Base-by-base conservation (phyloP, 2,329 filamentous ascomycete genomes). In the Aspergillus flavus region DNA sequence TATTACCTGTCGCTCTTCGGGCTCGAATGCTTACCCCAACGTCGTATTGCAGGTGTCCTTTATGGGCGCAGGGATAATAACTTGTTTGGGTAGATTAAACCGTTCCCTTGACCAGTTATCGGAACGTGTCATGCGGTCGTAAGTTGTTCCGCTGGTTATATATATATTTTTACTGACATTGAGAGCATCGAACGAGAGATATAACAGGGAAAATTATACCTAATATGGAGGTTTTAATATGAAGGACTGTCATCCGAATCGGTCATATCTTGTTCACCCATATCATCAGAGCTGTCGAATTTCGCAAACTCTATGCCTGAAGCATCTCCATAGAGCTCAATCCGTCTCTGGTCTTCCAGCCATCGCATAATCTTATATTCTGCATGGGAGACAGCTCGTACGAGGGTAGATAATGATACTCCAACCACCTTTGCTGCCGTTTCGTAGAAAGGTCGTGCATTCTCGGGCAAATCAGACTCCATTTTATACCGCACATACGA, bases 371-470 rank as follows among this genome's bases (percentile, higher is more conserved):
- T 71, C 64, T 72, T 80, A 60, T 73, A 65, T 70, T 89, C 87
- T 0, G 82, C 79, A 41, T 80, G 75, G 53, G 78, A 80, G 0
- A 88, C 85, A 19, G 81, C 83, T 61, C 75, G 76, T 16, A 87
- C 71, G 50, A 89, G 74, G 41, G 80, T 82, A 30, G 81, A 75
- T 53, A 87, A 64, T 12, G 82, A 81, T 39, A 86, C 68, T 7
- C 84, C 86, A 7, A 80, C 80, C 19, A 84, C 70, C 63, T 78
- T 78, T 11, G 85, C 85, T 12, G 80, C 83, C 55, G 81, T 76
- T 62, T 84, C 78, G 68, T 86, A 85, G 62, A 89, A 85, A 0
- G 71, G 61, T 58, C 74, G 82, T 21, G 81, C 82, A 16, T 69
- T 69, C 6, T 79, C 76, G 19, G 81, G 76, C 32, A 89, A 72